These are phyloP conservation scores for Fusarium sp. DNA, from an alignment of 2,329 filamentous ascomycete genomes.

Conservation along the genomic window DNA sequence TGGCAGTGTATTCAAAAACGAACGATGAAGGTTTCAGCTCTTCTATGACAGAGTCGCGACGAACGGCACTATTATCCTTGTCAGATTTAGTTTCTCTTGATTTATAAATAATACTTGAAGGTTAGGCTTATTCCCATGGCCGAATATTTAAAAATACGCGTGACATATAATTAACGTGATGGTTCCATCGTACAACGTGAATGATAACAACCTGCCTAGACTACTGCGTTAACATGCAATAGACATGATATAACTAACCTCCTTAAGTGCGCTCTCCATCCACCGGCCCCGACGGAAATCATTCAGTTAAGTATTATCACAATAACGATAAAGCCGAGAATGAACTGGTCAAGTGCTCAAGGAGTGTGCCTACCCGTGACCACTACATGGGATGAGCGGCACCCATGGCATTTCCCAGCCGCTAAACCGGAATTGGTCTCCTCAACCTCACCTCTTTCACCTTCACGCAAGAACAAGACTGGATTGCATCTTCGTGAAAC, in stretches of 20 bases:
- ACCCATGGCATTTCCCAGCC: slow-evolving; percentile 15
- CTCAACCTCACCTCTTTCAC: slow-evolving; percentile 21
- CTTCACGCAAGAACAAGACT: not conserved
- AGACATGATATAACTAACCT: not conserved
- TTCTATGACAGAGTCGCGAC: not conserved
- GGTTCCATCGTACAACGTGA: not conserved
- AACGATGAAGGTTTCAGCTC: not conserved
- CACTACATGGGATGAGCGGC: not conserved
- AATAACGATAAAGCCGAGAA: not conserved
- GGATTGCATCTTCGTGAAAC: not conserved
- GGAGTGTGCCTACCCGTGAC: slow-evolving; percentile 13
- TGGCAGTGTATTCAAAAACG: slow-evolving; percentile 6
- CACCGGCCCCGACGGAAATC: not conserved
- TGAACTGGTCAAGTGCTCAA: not conserved
- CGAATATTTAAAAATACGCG: not conserved
- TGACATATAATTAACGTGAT: not conserved
- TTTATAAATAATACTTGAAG: not conserved
- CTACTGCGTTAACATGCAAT: not conserved
- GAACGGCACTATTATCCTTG: too few species aligned
- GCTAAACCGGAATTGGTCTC: slow-evolving; percentile 25
- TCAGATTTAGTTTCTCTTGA: not conserved
- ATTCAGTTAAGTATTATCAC: not conserved
- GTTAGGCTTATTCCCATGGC: not conserved
- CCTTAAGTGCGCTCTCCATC: not conserved
- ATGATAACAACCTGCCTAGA: not conserved